These are phyloP conservation scores for Theobroma cacao DNA, from an alignment of 345 rosid genomes.

Conservation along the genomic window DNA sequence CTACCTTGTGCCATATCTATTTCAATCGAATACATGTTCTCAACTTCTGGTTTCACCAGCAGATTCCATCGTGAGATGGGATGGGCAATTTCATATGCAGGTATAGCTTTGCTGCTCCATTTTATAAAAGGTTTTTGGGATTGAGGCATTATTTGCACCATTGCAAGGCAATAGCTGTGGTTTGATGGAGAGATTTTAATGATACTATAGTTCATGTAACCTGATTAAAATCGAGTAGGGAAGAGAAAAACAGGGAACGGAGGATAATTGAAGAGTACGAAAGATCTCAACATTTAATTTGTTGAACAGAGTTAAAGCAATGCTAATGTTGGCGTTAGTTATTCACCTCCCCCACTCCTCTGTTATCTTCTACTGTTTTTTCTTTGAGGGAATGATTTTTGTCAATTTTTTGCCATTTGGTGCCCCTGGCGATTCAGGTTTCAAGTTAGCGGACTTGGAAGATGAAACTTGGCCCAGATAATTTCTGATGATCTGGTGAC, in stretches of 20 bases:
- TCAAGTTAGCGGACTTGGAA: too few species aligned
- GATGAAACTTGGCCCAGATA: too few species aligned
- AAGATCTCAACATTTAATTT: too few species aligned
- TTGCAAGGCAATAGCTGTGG: not conserved
- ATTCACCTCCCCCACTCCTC: not conserved
- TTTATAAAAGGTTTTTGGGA: not conserved
- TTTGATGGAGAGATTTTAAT: not conserved
- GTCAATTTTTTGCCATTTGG: too few species aligned
- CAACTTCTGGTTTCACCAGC: not conserved
- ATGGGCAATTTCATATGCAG: not conserved
- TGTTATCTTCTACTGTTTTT: too few species aligned
- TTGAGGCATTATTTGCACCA: not conserved
- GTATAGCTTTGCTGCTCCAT: not conserved
- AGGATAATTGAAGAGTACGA: not conserved
- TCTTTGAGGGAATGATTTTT: too few species aligned
- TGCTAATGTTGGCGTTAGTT: not conserved
- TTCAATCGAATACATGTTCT: not conserved
- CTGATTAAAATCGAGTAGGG: not conserved
- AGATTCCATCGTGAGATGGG: not conserved
- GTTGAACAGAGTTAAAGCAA: not conserved
- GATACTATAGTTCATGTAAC: not conserved
- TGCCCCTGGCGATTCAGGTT: too few species aligned
- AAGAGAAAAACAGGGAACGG: not conserved
- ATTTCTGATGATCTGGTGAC: too few species aligned
- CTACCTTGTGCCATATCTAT: not conserved